phyloP scores from a whole-genome alignment of 2,329 filamentous ascomycete species.

The Aspergillus unguis region DNA sequence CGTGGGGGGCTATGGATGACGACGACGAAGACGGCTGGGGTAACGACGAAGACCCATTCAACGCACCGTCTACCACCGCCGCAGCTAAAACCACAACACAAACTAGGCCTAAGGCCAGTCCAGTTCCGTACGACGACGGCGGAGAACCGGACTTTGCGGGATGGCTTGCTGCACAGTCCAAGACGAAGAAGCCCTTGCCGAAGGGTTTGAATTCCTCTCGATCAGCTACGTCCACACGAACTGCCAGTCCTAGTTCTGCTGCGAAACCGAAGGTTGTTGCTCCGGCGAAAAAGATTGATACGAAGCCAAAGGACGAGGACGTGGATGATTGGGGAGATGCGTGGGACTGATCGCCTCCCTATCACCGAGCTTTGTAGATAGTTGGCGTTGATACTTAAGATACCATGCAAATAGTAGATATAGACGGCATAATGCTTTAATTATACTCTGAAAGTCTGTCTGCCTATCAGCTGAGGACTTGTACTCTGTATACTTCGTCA shows the following conservation, averaged over 20 bases:
- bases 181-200: slow-evolving; percentile 73
- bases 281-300: slow-evolving; percentile 64
- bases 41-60: slow-evolving; percentile 44
- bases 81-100: slow-evolving; percentile 28
- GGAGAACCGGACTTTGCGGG: slow-evolving; percentile 93
- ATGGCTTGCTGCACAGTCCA: slow-evolving; percentile 83
- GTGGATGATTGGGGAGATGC: slow-evolving; percentile 50
- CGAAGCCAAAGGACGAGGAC: slow-evolving; percentile 53
- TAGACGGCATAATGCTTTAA: background rate
- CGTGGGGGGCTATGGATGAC: slow-evolving; percentile 69
- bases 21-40: slow-evolving; percentile 52
- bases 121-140: slow-evolving; percentile 70
- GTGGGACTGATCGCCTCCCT: slow-evolving; percentile 38
- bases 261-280: slow-evolving; percentile 49
- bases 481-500: background rate
- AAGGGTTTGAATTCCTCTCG: slow-evolving; percentile 73
- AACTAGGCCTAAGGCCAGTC: slow-evolving; percentile 30
- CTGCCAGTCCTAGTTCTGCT: slow-evolving; percentile 35
- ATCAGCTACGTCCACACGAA: slow-evolving; percentile 36
- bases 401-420: slow-evolving; percentile 11
- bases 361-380: background rate
- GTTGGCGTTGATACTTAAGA: background rate
- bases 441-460: background rate
- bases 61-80: slow-evolving; percentile 29
- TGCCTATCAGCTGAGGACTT: background rate